Conservation (phyloP, 1,284 basidiomycete species). For the Cystobasidium slooffiae region DNA sequence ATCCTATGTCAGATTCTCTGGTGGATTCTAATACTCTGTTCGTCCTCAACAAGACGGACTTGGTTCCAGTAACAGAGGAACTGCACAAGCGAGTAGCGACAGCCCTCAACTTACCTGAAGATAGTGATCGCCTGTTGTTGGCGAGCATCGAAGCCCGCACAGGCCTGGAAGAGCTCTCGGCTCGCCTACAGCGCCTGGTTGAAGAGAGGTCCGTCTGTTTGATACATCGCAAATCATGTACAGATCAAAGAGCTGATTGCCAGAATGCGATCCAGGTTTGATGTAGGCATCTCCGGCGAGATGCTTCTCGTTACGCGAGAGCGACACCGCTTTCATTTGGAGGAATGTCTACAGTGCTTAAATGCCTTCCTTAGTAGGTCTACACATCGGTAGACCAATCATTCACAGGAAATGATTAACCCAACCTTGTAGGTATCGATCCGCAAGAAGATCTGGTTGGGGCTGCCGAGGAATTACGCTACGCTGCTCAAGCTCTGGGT, state of each 20-base stretch:
- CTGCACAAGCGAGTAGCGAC: neutral
- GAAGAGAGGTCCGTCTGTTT: constrained; percentile 61
- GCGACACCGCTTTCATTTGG: constrained; percentile 75
- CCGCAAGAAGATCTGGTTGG: constrained; percentile 67
- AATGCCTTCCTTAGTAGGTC: constrained; percentile 69
- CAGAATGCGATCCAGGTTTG: constrained; percentile 42
- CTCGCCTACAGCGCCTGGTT: constrained; percentile 64
- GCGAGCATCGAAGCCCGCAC: constrained; percentile 68
- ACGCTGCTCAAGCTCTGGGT: constrained; percentile 78
- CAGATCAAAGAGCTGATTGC: neutral
- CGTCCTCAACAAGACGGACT: constrained; percentile 50
- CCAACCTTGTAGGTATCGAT: constrained; percentile 22
- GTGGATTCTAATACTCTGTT: constrained; percentile 46
- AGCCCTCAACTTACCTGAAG: neutral
- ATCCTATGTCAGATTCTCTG: constrained; percentile 47
- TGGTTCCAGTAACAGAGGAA: neutral
- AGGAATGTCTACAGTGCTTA: constrained; percentile 68
- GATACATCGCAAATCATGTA: too few relatives aligned
- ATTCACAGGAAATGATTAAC: constrained; percentile 21
- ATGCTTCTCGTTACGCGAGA: constrained; percentile 75
- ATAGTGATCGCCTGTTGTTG: constrained; percentile 30
- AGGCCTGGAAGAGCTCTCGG: constrained; percentile 66
- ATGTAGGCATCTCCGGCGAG: constrained; percentile 53
- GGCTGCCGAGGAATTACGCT: constrained; percentile 81
- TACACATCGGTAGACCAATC: neutral